Base-by-base conservation (phyloP, 805 yeast genomes). In the Nakazawaea wyomingensis region DNA sequence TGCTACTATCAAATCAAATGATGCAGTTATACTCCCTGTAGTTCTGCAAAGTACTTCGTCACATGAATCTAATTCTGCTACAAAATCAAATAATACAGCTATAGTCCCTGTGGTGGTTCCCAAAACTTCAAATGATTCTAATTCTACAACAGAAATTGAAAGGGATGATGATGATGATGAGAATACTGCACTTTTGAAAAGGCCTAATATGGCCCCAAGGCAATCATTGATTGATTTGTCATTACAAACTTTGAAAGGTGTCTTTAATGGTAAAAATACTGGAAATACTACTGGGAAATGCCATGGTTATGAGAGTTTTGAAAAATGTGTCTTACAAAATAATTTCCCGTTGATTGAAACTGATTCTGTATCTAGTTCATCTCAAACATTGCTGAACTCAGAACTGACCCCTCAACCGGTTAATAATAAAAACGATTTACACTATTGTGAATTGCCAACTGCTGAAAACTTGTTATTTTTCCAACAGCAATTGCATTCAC, bases 401-500 rank as follows among this genome's bases (percentile, higher is more conserved):
- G 26, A 37, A 8, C n/a, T 14, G 6, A 24, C 14, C 17, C 22
- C 26, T 13, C 13, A 16, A 7, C 6, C 14, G 5, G 34, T 29
- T 2, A 29, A 29, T 11, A 20, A 26, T 34, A 13, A 17, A 6
- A 17, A 17, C 6, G 31, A 21, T 5, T 35, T 64, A 7, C 64
- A 62, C 44, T 64, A 59, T 35, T 61, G 68, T 46, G 57, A 60
- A 1, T 46, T 54, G 14, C 68, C 68, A 16, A 46, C 55, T 7
- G 50, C 56, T n/a, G 69, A 64, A 34, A 62, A 63, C 44, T 37
- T 57, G 13, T 28, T 64, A 26, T 63, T 61, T 37, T 56, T 64
- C 43, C 39, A 48, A 56, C 34, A 51, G 52, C 19, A 53, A 51
- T 17, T 53, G 50, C 30, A 48, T 61, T 4, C 57, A 58, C 39